Evolutionary conservation across 305 asterid species (phyloP).

Genomic region (Plantago rigida): DNA sequence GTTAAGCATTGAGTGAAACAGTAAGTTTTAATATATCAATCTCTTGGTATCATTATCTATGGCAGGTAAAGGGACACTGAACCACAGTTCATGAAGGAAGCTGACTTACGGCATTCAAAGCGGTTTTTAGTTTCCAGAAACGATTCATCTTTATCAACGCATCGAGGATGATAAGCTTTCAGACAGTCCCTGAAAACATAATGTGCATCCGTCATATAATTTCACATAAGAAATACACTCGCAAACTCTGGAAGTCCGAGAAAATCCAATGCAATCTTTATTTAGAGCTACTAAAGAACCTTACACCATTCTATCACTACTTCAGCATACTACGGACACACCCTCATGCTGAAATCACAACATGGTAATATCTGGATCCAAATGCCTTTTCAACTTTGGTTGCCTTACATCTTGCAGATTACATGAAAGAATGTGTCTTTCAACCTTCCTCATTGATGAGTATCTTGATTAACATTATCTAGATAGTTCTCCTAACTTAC

Average conservation of each 20-base stretch:
- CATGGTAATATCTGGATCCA: too few relatives aligned
- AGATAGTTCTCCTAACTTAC: too few relatives aligned
- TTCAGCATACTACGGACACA: too few relatives aligned
- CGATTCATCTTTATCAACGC: constrained; percentile 47
- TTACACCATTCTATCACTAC: too few relatives aligned
- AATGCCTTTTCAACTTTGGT: too few relatives aligned
- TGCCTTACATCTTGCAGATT: too few relatives aligned
- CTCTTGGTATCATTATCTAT: neutral
- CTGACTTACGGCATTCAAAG: constrained; percentile 66
- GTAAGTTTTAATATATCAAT: too few relatives aligned
- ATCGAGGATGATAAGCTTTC: constrained; percentile 62
- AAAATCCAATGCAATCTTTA: neutral
- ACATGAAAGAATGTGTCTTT: too few relatives aligned
- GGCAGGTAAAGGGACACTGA: neutral
- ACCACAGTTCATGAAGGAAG: neutral
- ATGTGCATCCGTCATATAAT: constrained; percentile 8
- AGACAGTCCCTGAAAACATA: constrained; percentile 54
- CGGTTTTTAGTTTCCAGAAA: constrained; percentile 31
- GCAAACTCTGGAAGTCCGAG: neutral
- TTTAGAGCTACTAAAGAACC: neutral
- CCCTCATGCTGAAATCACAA: too few relatives aligned
- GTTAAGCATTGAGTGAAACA: too few relatives aligned
- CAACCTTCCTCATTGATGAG: too few relatives aligned
- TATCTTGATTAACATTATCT: too few relatives aligned
- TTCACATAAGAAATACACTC: neutral